phyloP scores from a whole-genome alignment of 345 rosid species.

The Lenwebbia sp. region DNA sequence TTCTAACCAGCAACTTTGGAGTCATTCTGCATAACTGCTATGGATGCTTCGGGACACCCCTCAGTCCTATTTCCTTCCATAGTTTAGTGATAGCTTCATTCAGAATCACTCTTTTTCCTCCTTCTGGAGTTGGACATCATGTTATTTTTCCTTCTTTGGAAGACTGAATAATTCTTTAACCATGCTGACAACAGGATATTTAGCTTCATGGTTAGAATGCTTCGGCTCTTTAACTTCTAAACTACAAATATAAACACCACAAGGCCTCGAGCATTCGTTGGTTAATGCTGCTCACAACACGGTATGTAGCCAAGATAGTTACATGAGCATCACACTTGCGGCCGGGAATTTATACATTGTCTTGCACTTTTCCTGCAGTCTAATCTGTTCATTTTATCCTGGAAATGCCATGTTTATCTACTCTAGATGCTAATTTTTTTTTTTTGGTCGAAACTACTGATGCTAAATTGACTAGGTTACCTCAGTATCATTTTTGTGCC shows the following conservation, averaged over 20 bases:
- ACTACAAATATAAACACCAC: not conserved
- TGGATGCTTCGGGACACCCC: not conserved
- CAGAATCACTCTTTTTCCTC: not conserved
- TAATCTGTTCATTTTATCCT: not conserved
- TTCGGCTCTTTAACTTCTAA: not conserved
- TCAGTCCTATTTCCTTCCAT: not conserved
- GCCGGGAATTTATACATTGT: not conserved
- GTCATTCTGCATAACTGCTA: not conserved
- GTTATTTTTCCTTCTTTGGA: not conserved
- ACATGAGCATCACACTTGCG: not conserved
- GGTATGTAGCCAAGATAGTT: not conserved
- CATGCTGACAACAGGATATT: not conserved
- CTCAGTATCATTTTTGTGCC: not conserved
- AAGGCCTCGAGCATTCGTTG: not conserved
- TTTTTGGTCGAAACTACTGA: not conserved
- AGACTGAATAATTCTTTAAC: not conserved
- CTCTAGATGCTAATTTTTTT: not conserved
- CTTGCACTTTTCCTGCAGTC: not conserved
- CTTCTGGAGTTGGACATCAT: not conserved
- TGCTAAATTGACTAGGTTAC: not conserved
- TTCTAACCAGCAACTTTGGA: conserved; percentile 2
- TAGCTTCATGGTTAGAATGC: not conserved
- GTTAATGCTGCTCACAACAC: not conserved
- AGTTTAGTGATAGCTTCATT: not conserved
- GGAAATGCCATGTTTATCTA: not conserved